phyloP scores from a whole-genome alignment of 2,329 filamentous ascomycete genomes.

The Thermoascus crustaceus region DNA sequence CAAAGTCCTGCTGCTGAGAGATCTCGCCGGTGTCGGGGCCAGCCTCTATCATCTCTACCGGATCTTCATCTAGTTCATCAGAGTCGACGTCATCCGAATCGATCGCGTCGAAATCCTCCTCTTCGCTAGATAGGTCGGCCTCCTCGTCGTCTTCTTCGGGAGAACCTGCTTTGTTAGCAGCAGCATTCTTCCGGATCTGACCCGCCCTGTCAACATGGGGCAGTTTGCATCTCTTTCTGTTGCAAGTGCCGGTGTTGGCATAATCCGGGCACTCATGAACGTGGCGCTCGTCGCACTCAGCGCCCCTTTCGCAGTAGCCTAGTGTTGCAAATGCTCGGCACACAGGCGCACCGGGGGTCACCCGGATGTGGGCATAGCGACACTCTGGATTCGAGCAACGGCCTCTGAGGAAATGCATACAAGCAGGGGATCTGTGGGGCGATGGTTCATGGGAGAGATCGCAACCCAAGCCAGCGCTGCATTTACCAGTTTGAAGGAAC shows the following conservation, averaged over 20 bases:
- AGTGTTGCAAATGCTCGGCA: constrained; percentile 77
- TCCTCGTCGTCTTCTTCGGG: constrained; percentile 42
- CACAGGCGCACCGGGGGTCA: constrained; percentile 67
- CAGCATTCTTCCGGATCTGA: constrained; percentile 56
- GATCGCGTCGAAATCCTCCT: constrained; percentile 55
- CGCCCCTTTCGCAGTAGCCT: constrained; percentile 82
- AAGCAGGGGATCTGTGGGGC: constrained; percentile 76
- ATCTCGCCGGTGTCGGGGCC: constrained; percentile 38
- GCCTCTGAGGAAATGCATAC: constrained; percentile 81
- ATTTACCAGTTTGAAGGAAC: constrained; percentile 71
- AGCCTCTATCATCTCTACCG: constrained; percentile 27
- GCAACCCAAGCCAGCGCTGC: constrained; percentile 68
- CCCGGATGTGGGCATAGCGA: constrained; percentile 75
- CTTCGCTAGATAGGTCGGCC: constrained; percentile 70
- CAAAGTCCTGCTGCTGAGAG: constrained; percentile 47
- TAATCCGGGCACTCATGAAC: constrained; percentile 92
- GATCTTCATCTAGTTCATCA: constrained; percentile 45
- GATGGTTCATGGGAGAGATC: constrained; percentile 83
- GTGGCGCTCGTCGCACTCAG: constrained; percentile 70
- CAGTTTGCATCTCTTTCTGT: constrained; percentile 70
- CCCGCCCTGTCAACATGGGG: constrained; percentile 83
- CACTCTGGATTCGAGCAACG: constrained; percentile 83
- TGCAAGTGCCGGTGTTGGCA: constrained; percentile 81
- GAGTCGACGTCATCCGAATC: constrained; percentile 64
- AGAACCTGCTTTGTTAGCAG: constrained; percentile 34